Evolutionary conservation across 73 alveolate species (phyloP).

Genomic region (Stentor roeselii): DNA sequence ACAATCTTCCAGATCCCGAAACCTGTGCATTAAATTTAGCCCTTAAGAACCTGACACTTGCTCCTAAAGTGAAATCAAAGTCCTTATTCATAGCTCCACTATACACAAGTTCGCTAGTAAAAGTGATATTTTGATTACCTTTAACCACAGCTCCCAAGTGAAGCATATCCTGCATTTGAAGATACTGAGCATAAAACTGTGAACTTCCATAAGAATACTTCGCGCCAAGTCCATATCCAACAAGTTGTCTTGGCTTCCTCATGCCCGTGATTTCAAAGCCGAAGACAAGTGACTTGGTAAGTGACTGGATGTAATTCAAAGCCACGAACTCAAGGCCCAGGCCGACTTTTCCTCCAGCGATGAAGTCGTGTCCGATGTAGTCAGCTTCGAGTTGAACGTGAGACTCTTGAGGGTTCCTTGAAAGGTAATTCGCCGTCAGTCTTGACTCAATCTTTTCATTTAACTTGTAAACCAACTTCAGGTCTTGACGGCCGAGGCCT

Average conservation of each 20-base stretch:
- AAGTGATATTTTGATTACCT: slow-evolving; percentile 2
- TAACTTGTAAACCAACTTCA: not conserved
- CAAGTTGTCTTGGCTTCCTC: not conserved
- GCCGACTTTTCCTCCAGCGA: slow-evolving; percentile 14
- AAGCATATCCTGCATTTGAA: not conserved
- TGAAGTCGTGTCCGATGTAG: slow-evolving; percentile 9
- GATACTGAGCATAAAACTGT: not conserved
- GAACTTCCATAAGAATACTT: not conserved
- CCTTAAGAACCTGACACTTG: not conserved
- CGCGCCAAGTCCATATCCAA: not conserved
- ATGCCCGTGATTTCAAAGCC: not conserved
- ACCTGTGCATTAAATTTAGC: slow-evolving; percentile 23
- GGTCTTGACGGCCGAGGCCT: slow-evolving; percentile 14
- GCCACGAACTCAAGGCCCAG: not conserved
- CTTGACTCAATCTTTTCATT: not conserved
- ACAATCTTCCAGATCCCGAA: not conserved
- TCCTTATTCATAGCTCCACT: not conserved
- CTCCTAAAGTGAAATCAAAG: not conserved
- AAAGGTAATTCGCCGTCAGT: slow-evolving; percentile 19
- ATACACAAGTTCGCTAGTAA: slow-evolving; percentile 16
- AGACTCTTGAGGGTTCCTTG: not conserved
- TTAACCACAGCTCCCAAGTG: slow-evolving; percentile 9
- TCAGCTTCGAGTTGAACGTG: slow-evolving; percentile 6
- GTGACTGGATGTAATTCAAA: not conserved
- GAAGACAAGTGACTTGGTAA: not conserved